These are phyloP conservation scores for Myriosclerotinia scirpicola DNA, from an alignment of 2,329 filamentous ascomycete species.

Conservation along the genomic window DNA sequence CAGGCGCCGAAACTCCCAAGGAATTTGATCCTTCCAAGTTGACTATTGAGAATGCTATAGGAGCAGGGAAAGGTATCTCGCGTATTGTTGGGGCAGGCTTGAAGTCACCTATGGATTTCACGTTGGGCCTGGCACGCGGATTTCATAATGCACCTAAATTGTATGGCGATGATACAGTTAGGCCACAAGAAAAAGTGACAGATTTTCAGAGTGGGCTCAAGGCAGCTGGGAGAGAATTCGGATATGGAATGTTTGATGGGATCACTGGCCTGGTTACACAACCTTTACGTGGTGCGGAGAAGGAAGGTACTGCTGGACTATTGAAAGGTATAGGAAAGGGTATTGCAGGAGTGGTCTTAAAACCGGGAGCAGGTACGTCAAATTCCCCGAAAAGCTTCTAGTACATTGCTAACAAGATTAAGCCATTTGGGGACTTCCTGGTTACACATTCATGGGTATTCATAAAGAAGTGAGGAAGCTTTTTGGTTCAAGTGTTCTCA, in stretches of 20 bases:
- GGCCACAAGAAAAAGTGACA: constrained; percentile 76
- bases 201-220: constrained; percentile 73
- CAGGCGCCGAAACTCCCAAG: constrained; percentile 32
- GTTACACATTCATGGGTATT: constrained; percentile 79
- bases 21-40: constrained; percentile 37
- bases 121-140: constrained; percentile 76
- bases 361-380: constrained; percentile 72
- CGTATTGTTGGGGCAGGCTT: constrained; percentile 74
- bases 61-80: constrained; percentile 62
- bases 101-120: constrained; percentile 82
- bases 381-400: background rate
- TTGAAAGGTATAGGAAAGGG: constrained; percentile 81
- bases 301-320: constrained; percentile 65
- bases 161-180: constrained; percentile 80
- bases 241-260: constrained; percentile 76
- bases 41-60: constrained; percentile 54
- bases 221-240: constrained; percentile 77
- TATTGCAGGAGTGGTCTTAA: constrained; percentile 76
- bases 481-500: constrained; percentile 69
- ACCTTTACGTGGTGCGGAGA: constrained; percentile 66
- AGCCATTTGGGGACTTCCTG: constrained; percentile 70
- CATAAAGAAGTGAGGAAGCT: constrained; percentile 73
- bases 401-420: constrained; percentile 22
- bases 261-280: constrained; percentile 79
- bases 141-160: constrained; percentile 85